Evolutionary conservation across 805 yeast genomes (phyloP).

Genomic region (Scheffersomyces amazonensis): DNA sequence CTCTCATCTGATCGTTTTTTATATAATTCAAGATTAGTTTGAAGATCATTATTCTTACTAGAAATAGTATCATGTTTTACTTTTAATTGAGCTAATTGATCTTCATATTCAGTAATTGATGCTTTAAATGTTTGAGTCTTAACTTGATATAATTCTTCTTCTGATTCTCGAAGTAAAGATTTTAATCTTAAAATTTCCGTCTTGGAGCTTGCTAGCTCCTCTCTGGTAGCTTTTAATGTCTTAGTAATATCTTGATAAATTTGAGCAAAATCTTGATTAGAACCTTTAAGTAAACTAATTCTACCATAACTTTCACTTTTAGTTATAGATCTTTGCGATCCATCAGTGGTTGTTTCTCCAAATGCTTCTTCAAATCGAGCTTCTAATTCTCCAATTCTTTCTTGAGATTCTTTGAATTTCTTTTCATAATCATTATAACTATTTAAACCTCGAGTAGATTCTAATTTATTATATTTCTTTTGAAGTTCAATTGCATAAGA

Average conservation of each 20-base stretch:
- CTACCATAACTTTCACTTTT: conserved; percentile 35
- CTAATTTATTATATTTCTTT: conserved; percentile 39
- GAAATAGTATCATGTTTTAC: conserved; percentile 56
- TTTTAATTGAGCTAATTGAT: conserved; percentile 47
- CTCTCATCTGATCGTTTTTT: conserved; percentile 73
- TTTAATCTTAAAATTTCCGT: conserved; percentile 41
- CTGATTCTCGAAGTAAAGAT: conserved; percentile 38
- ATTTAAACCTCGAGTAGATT: conserved; percentile 37
- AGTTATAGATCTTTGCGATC: conserved; percentile 13
- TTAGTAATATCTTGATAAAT: conserved; percentile 49
- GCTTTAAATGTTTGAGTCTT: conserved; percentile 41
- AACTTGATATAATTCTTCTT: conserved; percentile 40
- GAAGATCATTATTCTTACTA: conserved; percentile 54
- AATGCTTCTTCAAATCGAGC: conserved; percentile 22
- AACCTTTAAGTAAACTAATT: conserved; percentile 20
- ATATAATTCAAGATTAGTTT: conserved; percentile 56
- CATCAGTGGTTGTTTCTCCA: conserved; percentile 7
- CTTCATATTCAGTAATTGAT: conserved; percentile 31
- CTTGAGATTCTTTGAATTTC: conserved; percentile 33
- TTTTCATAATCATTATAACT: conserved; percentile 33
- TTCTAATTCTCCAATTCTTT: conserved; percentile 31
- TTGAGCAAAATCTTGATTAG: conserved; percentile 44
- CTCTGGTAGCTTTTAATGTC: conserved; percentile 42
- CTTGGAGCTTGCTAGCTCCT: conserved; percentile 40
- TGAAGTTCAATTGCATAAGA: conserved; percentile 43